Evolutionary conservation across 257 asterid genomes (phyloP), one percentile per base, ranked within the genome.

Genomic region (Thymus quinquecostatus): DNA sequence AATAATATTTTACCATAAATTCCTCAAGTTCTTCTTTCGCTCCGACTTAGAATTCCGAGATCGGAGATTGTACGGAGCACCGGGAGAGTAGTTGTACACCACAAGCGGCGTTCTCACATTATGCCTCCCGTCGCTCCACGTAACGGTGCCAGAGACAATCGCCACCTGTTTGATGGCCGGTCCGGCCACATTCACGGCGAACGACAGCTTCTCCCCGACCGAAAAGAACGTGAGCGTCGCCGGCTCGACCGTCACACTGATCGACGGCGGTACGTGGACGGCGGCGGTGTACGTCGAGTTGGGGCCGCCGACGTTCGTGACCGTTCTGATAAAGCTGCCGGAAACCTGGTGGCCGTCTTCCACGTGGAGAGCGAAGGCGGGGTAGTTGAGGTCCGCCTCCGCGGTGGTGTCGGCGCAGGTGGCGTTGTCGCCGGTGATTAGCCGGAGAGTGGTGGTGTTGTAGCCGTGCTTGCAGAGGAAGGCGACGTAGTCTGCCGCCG

Each of bases 401-500:
- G 71, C 27, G 41, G 41, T 58, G 41, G 50, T 67, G 59, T 29
- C 11, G 48, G 30, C 34, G 49, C 85, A 77, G 11, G 80, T 61
- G 76, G 66, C 75, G 76, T 75, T 78, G 68, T 83, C 85, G 45
- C 87, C 85, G 10, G 87, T 75, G 34, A 83, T 74, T 10, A 80
- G 66, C 36, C 70, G 47, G 0, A 84, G 79, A 13, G 79, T 67
- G 32, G 86, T 11, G 44, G 78, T 40, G 75, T 84, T 82, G 67
- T 84, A 84, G 33, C 89, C 89, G 38, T 84, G 89, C 21, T 75
- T 79, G 83, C 89, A 84, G n/a, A 84, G 86, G 76, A 84, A 84
- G 71, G 72, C 68, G 9, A 72, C 45, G 55, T 84, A 84, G 34
- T 84, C 85, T 2, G 81, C 32, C 66, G 63, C 84, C 0, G 81